Conservation (phyloP, 2,329 filamentous ascomycete genomes). For the Ceratocystis papillata region DNA sequence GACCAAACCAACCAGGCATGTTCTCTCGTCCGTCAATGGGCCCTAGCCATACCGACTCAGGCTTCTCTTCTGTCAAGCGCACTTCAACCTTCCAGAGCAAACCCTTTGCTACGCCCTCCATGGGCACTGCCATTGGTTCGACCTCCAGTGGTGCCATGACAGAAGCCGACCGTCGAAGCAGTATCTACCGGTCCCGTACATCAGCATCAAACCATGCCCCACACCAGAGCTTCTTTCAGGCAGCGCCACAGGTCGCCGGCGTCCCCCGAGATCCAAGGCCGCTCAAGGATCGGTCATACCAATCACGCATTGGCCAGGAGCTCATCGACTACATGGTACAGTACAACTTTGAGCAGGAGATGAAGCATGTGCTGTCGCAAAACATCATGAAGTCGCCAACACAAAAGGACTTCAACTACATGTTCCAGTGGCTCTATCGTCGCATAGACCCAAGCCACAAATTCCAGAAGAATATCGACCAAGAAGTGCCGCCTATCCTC, state of each 20-base stretch:
- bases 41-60: slow-evolving; percentile 65
- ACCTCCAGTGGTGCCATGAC: slow-evolving; percentile 29
- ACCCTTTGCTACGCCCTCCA: slow-evolving; percentile 51
- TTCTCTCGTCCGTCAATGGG: slow-evolving; percentile 80
- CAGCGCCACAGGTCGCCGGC: slow-evolving; percentile 68
- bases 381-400: slow-evolving; percentile 90
- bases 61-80: slow-evolving; percentile 73
- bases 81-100: slow-evolving; percentile 70
- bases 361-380: slow-evolving; percentile 84
- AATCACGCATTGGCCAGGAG: slow-evolving; percentile 75
- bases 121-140: slow-evolving; percentile 28
- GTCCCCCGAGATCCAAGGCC: slow-evolving; percentile 79
- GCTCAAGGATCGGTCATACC: slow-evolving; percentile 68
- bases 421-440: slow-evolving; percentile 97
- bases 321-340: slow-evolving; percentile 82
- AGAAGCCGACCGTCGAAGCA: slow-evolving; percentile 60
- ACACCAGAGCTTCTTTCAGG: slow-evolving; percentile 91
- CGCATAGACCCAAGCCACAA: slow-evolving; percentile 88
- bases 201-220: slow-evolving; percentile 56
- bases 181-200: slow-evolving; percentile 61
- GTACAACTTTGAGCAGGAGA: slow-evolving; percentile 95
- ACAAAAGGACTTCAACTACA: slow-evolving; percentile 94
- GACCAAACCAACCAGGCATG: slow-evolving; percentile 67
- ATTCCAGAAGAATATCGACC: slow-evolving; percentile 89
- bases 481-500: slow-evolving; percentile 82